Evolutionary conservation across 202 grass and related monocot species (phyloP), one percentile per base, ranked within the genome.

Genomic region (Musa balbisiana): DNA sequence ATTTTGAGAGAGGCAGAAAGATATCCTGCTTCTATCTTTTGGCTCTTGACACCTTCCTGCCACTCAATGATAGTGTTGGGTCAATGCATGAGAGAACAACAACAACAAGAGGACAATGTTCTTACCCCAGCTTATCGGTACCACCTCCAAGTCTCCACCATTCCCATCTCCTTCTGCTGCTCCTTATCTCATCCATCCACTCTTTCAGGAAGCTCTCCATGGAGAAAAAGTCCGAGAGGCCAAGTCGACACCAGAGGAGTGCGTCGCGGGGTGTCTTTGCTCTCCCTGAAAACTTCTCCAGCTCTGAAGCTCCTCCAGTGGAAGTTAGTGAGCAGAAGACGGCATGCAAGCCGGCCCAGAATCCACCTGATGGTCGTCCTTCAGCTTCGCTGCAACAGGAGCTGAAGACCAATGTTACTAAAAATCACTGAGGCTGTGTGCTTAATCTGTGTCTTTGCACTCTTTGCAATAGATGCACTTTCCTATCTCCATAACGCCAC

Each of bases 231-330:
- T 92, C 89, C 54, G 81, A 92, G 76, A 80, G 81, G 72, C 69
- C 82, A 1, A 80, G 82, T 10, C 78, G 86, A 1, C 89, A 92
- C 84, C 89, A 92, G 82, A 78, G 86, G 11, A 71, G 86, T 73
- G 84, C 86, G 62, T 92, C 89, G 69, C 89, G 89, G 76, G 83
- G 86, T 82, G 89, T 92, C 53, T 92, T 92, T 70, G 82, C 68
- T 62, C 84, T 92, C 27, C 86, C 89, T 49, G 89, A 92, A 27
- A 89, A 87, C 79, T 84, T 92, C 43, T 83, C 82, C 11, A 11
- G 60, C 76, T 73, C 84, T 9, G 88, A 90, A 62, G 24, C 58
- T n/a, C 73, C 67, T 53, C 66, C 72, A 11, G 27, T 53, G 29
- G 87, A 24, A 14, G 75, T 0, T 43, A 55, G 69, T 22, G 69